Evolutionary conservation across 768 basidiomycete species (phyloP).

Genomic region (Auriscalpium microsporum): DNA sequence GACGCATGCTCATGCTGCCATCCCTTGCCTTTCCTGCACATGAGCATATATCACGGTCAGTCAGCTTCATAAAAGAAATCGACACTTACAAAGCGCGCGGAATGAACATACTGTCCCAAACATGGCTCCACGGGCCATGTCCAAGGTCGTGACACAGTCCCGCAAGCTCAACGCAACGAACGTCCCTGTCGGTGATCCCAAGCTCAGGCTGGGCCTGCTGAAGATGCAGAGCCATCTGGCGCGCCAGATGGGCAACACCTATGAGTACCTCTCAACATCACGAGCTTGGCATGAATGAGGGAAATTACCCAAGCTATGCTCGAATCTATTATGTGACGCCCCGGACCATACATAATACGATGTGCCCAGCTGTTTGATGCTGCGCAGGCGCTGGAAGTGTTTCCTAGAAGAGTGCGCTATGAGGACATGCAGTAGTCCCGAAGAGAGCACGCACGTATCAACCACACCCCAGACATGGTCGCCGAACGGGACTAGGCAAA

Average conservation of each 20-base stretch:
- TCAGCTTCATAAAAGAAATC: no score
- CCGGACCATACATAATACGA: slow-evolving; percentile 70
- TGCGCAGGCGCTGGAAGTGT: slow-evolving; percentile 70
- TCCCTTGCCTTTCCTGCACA: slow-evolving; percentile 32
- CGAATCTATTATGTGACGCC: slow-evolving; percentile 75
- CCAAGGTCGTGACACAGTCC: slow-evolving; percentile 82
- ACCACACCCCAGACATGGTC: slow-evolving; percentile 42
- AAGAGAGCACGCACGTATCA: slow-evolving; percentile 47
- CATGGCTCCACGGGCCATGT: slow-evolving; percentile 81
- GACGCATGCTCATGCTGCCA: slow-evolving; percentile 80
- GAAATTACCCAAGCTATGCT: slow-evolving; percentile 65
- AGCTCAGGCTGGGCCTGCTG: slow-evolving; percentile 51
- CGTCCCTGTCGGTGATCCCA: slow-evolving; percentile 59
- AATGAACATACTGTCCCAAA: slow-evolving; percentile 73
- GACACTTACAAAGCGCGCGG: slow-evolving; percentile 51
- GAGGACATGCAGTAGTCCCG: background rate
- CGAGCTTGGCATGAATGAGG: background rate
- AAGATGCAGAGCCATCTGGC: slow-evolving; percentile 52
- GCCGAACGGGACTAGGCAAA: slow-evolving; percentile 23
- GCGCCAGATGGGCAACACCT: slow-evolving; percentile 74
- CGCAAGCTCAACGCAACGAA: slow-evolving; percentile 70
- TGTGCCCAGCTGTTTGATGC: slow-evolving; percentile 75
- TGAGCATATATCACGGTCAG: background rate
- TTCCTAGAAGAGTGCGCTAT: slow-evolving; percentile 29
- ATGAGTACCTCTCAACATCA: background rate